Evolutionary conservation across 805 yeast species (phyloP).

Genomic region (Torulaspora quercuum): DNA sequence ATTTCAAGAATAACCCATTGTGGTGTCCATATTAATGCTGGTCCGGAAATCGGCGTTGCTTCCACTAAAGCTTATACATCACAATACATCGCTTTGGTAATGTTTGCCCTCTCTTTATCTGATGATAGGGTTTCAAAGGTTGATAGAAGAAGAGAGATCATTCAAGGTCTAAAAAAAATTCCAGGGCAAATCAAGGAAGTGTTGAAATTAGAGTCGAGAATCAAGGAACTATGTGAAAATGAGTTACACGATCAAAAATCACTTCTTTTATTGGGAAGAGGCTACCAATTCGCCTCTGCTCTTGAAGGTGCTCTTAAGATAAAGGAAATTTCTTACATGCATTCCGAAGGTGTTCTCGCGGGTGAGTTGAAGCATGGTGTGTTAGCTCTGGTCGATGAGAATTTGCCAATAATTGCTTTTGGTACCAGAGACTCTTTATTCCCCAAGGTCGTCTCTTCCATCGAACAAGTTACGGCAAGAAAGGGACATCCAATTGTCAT

Average conservation of each 20-base stretch:
- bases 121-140: slow-evolving; percentile 80
- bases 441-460: slow-evolving; percentile 93
- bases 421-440: slow-evolving; percentile 95
- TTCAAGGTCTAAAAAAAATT: slow-evolving; percentile 76
- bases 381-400: slow-evolving; percentile 90
- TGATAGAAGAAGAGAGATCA: slow-evolving; percentile 77
- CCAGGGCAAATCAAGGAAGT: slow-evolving; percentile 84
- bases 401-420: slow-evolving; percentile 89
- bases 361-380: slow-evolving; percentile 99
- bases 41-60: slow-evolving; percentile 99
- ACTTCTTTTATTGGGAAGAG: slow-evolving; percentile 89
- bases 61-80: slow-evolving; percentile 99
- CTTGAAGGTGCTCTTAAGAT: slow-evolving; percentile 97
- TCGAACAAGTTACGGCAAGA: slow-evolving; percentile 95
- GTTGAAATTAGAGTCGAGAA: slow-evolving; percentile 64
- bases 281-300: slow-evolving; percentile 95
- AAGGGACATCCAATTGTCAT: slow-evolving; percentile 94
- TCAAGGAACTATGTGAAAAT: slow-evolving; percentile 69
- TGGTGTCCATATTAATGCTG: slow-evolving; percentile 99
- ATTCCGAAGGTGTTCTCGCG: slow-evolving; percentile 97
- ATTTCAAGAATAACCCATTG: slow-evolving; percentile 97
- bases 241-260: slow-evolving; percentile 80
- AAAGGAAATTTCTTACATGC: slow-evolving; percentile 98
- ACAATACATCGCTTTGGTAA: slow-evolving; percentile 92
- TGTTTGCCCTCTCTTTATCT: slow-evolving; percentile 93